phyloP scores from a whole-genome alignment of 2,329 filamentous ascomycete species.

The Plenodomus tracheiphilus region DNA sequence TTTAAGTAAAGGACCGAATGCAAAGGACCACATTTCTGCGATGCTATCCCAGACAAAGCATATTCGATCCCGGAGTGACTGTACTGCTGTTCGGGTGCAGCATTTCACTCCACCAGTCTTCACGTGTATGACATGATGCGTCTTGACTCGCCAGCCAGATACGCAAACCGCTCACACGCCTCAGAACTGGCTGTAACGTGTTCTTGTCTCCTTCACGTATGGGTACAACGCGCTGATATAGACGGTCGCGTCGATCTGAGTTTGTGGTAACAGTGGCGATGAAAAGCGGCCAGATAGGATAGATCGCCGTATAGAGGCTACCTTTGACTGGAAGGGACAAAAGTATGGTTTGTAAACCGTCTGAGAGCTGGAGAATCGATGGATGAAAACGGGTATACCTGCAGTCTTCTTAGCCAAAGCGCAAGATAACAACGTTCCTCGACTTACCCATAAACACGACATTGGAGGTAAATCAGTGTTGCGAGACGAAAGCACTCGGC shows the following conservation, averaged over 20 bases:
- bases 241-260: conserved; percentile 33
- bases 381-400: conserved; percentile 38
- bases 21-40: too few species aligned
- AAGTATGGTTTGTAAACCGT: conserved; percentile 26
- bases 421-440: background rate
- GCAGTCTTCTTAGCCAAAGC: conserved; percentile 2
- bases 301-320: conserved; percentile 36
- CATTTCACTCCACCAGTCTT: conserved; percentile 44
- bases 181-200: conserved; percentile 34
- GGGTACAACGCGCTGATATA: conserved; percentile 37
- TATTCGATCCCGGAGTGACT: conserved; percentile 11
- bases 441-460: conserved; percentile 35
- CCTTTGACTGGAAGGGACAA: conserved; percentile 38
- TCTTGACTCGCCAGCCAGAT: conserved; percentile 38
- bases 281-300: conserved; percentile 40
- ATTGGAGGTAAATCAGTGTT: conserved; percentile 37
- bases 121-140: conserved; percentile 16
- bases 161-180: conserved; percentile 33
- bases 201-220: conserved; percentile 40
- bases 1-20: too few species aligned
- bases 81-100: conserved; percentile 33
- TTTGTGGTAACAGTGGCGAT: conserved; percentile 38
- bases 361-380: conserved; percentile 32
- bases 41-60: conserved; percentile 20
- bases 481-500: conserved; percentile 38